A percentile compares a stretch with the other conserved stretches of the same genome.
phyloP scores from a whole-genome alignment of 78 protist species.

The Chrysochromulina tobinii region DNA sequence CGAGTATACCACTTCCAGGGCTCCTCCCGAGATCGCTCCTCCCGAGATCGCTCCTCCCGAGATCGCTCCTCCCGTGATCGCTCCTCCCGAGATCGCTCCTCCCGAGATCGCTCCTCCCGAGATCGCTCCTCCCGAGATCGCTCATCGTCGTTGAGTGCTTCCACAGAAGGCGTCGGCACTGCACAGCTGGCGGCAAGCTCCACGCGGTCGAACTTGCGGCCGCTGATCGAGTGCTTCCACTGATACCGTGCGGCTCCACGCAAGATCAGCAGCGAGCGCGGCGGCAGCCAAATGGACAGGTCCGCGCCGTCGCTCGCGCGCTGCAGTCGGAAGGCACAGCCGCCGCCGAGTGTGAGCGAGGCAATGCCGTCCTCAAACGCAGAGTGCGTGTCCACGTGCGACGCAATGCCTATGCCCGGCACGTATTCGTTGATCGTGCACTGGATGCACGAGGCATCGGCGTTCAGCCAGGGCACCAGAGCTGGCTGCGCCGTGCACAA shows the following conservation, averaged over 20 bases:
- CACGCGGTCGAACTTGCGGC: neutral
- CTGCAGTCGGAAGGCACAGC: neutral
- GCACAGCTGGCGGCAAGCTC: no score
- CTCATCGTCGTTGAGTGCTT: no score
- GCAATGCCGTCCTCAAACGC: neutral
- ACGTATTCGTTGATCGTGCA: neutral
- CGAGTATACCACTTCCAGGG: no score
- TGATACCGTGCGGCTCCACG: neutral
- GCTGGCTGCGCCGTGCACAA: neutral
- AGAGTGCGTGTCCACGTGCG: slow-evolving; percentile 27
- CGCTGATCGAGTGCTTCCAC: neutral
- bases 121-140: no score
- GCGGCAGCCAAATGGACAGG: neutral
- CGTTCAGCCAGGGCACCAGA: neutral
- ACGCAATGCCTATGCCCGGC: slow-evolving; percentile 35
- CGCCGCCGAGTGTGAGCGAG: neutral
- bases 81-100: no score
- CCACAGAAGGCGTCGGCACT: no score
- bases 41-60: no score
- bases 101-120: no score
- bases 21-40: no score
- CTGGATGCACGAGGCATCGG: neutral
- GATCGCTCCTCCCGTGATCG: no score
- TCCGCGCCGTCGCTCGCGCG: neutral
- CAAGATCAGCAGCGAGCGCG: neutral